These are phyloP conservation scores for Yamadazyma laniorum DNA, from an alignment of 805 yeast genomes.

Conservation along the genomic window DNA sequence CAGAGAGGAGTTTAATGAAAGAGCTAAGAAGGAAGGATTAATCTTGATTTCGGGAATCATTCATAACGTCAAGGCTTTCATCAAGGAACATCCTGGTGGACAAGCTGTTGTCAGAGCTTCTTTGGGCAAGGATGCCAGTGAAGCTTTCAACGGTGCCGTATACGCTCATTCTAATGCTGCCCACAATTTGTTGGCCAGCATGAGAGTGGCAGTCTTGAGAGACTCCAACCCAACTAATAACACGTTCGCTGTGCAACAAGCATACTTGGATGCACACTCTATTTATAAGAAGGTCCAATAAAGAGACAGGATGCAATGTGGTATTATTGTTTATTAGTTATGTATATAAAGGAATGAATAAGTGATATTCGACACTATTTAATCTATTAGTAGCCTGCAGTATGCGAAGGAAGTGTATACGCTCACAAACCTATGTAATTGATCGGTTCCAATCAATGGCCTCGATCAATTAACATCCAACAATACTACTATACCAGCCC, in stretches of 20 bases:
- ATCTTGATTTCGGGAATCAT: slow-evolving; percentile 76
- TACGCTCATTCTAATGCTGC: slow-evolving; percentile 86
- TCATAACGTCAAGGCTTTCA: slow-evolving; percentile 67
- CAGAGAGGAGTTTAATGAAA: slow-evolving; percentile 54
- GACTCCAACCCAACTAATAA: slow-evolving; percentile 59
- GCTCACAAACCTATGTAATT: no score
- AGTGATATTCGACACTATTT: background rate
- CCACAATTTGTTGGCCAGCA: slow-evolving; percentile 73
- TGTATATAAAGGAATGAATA: background rate
- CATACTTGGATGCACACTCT: slow-evolving; percentile 34
- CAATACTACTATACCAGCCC: no score
- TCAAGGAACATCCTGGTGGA: slow-evolving; percentile 85
- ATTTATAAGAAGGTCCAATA: slow-evolving; percentile 2
- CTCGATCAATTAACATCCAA: no score
- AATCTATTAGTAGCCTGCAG: no score
- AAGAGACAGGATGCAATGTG: no score
- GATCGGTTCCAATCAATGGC: no score
- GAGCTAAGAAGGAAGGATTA: slow-evolving; percentile 54
- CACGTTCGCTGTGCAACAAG: slow-evolving; percentile 53
- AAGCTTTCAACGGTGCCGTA: slow-evolving; percentile 84
- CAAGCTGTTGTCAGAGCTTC: slow-evolving; percentile 68
- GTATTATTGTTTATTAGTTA: no score
- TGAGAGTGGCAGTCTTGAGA: slow-evolving; percentile 78
- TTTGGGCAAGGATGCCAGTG: slow-evolving; percentile 77
- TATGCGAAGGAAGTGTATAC: no score